Conservation (phyloP, 768 basidiomycete genomes). For the Panellus pusillus region DNA sequence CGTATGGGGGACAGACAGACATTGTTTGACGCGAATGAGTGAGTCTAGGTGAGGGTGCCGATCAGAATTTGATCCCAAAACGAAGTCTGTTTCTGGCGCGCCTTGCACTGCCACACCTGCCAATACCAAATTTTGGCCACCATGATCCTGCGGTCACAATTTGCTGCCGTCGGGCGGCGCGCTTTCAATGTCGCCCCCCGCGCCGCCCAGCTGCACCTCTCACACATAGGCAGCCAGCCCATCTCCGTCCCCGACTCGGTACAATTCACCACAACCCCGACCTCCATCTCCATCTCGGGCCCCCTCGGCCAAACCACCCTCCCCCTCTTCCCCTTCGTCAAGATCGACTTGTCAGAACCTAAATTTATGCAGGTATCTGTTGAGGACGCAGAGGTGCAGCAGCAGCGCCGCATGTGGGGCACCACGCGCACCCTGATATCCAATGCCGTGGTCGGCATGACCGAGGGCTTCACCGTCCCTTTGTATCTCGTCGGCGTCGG, state of each 20-base stretch:
- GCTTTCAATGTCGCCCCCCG: conserved; percentile 5
- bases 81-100: no score
- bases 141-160: background rate
- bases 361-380: conserved; percentile 50
- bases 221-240: conserved; percentile 39
- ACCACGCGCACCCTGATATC: conserved; percentile 85
- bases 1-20: conserved; percentile 86
- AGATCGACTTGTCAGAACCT: conserved; percentile 24
- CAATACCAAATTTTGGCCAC: background rate
- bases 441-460: conserved; percentile 90
- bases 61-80: background rate
- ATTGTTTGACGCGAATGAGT: conserved; percentile 32
- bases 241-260: conserved; percentile 25
- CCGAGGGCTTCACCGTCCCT: conserved; percentile 80
- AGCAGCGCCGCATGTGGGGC: conserved; percentile 94
- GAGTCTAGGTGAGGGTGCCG: background rate
- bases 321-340: conserved; percentile 18
- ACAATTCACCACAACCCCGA: conserved; percentile 13
- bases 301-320: conserved; percentile 16
- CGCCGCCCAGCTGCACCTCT: conserved; percentile 20
- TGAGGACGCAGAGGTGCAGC: conserved; percentile 64
- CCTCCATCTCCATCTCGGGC: conserved; percentile 16
- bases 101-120: no score
- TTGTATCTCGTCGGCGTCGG: conserved; percentile 94
- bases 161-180: background rate